Base-by-base conservation (phyloP, 2,329 filamentous ascomycete genomes). In the Apiospora kogelbergensis region DNA sequence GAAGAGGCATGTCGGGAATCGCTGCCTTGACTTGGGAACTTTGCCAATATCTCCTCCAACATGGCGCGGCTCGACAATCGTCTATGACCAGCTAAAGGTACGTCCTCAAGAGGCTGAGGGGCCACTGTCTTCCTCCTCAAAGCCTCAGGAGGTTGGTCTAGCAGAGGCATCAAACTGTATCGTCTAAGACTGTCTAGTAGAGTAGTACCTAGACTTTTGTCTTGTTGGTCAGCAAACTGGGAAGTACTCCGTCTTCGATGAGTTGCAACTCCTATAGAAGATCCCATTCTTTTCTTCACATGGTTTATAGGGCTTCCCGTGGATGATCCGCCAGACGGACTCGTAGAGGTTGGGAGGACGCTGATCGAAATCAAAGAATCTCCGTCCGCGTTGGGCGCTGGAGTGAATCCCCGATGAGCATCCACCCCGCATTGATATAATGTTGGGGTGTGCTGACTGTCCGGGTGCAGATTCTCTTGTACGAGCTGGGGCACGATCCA, bases 161-260 rank as follows among this genome's bases (percentile, higher is more conserved):
- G 60, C 17, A 75, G 46, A 6, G 76, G 74, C 68, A 77, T 72
- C 69, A 78, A 73, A 65, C 74, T 78, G 66, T 75, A 77, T 37
- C 74, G 73, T 22, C 73, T 73, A 40, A 78, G 57, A 44, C 72
- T 69, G 40, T 75, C 71, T 6, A 77, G 30, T 5, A 74, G n/a
- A 30, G 65, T 66, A 20, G 70, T 64, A 20, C 64, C 67, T 20
- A 37, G 26, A 13, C 69, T 66, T n/a, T 69, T 40, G 1, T 57
- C 37, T 22, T 45, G 37, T 20, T 44, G 53, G 15, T 67, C 67
- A 6, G 46, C 15, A 7, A 66, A 42, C 42, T 67, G 72, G 33
- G 66, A 9, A 44, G 68, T 73, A 33, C 72, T 74, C 26, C 65
- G 74, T 22, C 73, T 69, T 40, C 66, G 69, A 48, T 74, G 72